Evolutionary conservation across 2,329 filamentous ascomycete species (phyloP).

Genomic region (Trichoderma sp.): DNA sequence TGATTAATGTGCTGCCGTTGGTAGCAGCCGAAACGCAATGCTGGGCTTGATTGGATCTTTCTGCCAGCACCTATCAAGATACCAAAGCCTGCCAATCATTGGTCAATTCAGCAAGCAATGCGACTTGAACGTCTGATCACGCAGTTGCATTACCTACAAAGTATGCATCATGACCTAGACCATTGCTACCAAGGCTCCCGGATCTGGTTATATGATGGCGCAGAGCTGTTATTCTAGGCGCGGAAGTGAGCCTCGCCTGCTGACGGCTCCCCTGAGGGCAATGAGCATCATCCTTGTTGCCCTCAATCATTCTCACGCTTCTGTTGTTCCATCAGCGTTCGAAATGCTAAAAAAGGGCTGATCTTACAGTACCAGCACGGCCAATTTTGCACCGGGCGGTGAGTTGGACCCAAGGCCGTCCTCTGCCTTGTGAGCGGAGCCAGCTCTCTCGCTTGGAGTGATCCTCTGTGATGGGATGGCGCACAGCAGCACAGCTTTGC

Average conservation of each 20-base stretch:
- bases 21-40: background rate
- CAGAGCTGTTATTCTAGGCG: slow-evolving; percentile 1
- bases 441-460: background rate
- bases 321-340: slow-evolving; percentile 11
- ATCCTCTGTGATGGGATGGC: slow-evolving; percentile 15
- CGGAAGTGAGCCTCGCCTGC: slow-evolving; percentile 14
- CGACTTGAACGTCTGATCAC: background rate
- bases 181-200: background rate
- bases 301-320: background rate
- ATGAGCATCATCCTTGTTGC: slow-evolving; percentile 3
- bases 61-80: background rate
- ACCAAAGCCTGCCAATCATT: background rate
- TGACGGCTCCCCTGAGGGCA: slow-evolving; percentile 9
- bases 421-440: slow-evolving; percentile 17
- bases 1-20: background rate
- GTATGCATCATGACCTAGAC: background rate
- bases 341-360: slow-evolving; percentile 4
- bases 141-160: background rate
- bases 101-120: background rate
- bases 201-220: background rate
- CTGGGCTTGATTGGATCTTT: background rate
- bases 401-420: background rate
- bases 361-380: slow-evolving; percentile 10
- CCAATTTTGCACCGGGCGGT: slow-evolving; percentile 6
- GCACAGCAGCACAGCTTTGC: slow-evolving; percentile 9